A percentile compares a stretch with the other conserved stretches of the same genome.
These are phyloP conservation scores for Mrakia frigida DNA, from an alignment of 768 basidiomycete species.

Conservation along the genomic window DNA sequence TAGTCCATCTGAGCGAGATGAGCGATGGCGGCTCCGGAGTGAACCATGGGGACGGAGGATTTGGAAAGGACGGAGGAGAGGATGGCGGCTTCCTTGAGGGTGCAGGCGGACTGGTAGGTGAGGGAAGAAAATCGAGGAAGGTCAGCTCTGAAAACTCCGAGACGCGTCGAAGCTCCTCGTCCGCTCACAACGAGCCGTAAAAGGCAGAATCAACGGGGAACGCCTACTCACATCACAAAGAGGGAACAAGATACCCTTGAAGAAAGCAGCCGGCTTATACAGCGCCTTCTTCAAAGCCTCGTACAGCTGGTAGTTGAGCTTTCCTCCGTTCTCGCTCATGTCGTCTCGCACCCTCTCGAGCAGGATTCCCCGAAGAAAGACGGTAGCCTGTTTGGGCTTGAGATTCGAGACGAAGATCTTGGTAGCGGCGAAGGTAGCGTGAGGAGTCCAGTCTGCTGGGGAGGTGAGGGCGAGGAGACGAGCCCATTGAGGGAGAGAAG, in stretches of 20 bases:
- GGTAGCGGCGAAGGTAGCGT: constrained; percentile 89
- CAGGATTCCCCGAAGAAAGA: constrained; percentile 86
- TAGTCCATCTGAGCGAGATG: constrained; percentile 96
- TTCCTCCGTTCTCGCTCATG: constrained; percentile 70
- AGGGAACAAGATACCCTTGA: constrained; percentile 96
- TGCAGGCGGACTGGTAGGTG: constrained; percentile 61
- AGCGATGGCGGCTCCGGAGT: constrained; percentile 89
- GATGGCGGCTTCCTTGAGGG: constrained; percentile 89
- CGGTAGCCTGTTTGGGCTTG: constrained; percentile 87
- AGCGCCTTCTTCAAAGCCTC: constrained; percentile 84
- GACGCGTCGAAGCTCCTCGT: background rate
- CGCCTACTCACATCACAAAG: constrained; percentile 68
- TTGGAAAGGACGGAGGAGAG: constrained; percentile 84
- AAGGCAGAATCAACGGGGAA: background rate
- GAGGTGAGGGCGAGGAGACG: constrained; percentile 86
- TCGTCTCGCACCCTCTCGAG: constrained; percentile 85
- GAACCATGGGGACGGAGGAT: constrained; percentile 90
- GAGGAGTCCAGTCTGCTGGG: constrained; percentile 91
- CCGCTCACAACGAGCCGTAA: background rate
- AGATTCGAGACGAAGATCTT: constrained; percentile 93
- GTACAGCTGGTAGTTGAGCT: constrained; percentile 88
- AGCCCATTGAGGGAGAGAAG: constrained; percentile 91
- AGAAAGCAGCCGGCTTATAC: constrained; percentile 96
- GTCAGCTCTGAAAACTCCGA: background rate
- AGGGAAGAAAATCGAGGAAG: background rate